These are phyloP conservation scores for Monosporascus ibericus DNA, from an alignment of 2,329 filamentous ascomycete species.

Conservation along the genomic window DNA sequence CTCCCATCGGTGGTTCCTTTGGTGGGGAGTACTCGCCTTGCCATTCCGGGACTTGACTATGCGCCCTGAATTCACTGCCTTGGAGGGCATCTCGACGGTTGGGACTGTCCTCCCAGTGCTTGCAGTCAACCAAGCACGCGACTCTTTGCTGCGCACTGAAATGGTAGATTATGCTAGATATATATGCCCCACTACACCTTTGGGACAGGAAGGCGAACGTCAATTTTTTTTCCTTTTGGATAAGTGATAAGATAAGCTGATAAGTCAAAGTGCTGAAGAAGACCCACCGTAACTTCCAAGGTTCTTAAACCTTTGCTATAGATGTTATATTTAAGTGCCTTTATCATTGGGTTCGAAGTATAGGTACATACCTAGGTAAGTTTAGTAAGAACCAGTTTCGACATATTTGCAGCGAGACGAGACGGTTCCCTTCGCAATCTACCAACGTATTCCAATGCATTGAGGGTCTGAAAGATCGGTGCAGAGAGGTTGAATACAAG, in stretches of 20 bases:
- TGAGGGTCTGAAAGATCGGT: too few relatives aligned
- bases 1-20: slow-evolving; percentile 84
- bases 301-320: too few relatives aligned
- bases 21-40: slow-evolving; percentile 65
- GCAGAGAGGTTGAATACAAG: too few relatives aligned
- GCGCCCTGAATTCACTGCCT: slow-evolving; percentile 51
- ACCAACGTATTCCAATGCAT: too few relatives aligned
- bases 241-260: slow-evolving; percentile 13
- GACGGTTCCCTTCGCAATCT: too few relatives aligned
- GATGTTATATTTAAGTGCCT: too few relatives aligned
- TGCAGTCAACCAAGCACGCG: slow-evolving; percentile 1
- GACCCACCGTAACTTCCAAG: too few relatives aligned
- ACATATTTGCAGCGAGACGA: too few relatives aligned
- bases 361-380: too few relatives aligned
- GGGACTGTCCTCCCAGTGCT: slow-evolving; percentile 2
- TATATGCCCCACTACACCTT: slow-evolving; percentile 16
- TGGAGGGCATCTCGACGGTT: slow-evolving; percentile 50
- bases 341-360: too few relatives aligned
- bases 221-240: slow-evolving; percentile 23
- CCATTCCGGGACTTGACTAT: slow-evolving; percentile 64
- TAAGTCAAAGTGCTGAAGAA: not conserved
- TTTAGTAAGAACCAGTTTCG: too few relatives aligned
- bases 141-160: not conserved
- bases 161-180: slow-evolving; percentile 2
- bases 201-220: slow-evolving; percentile 7